These are phyloP conservation scores for Alloteropsis semialata DNA, from an alignment of 176 grass and related monocot species.

Conservation along the genomic window DNA sequence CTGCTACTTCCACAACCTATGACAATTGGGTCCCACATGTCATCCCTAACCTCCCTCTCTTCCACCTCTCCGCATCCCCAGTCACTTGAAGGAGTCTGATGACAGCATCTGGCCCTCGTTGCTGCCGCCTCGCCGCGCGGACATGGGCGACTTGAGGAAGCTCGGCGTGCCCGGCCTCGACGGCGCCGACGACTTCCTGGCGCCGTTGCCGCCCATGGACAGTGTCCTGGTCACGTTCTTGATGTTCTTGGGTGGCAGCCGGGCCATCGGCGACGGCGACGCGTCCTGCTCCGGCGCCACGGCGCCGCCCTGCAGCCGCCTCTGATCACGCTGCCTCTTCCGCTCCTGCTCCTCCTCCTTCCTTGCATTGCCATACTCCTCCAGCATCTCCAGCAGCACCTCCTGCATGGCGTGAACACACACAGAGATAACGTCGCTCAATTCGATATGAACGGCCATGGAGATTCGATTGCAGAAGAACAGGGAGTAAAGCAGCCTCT, in stretches of 20 bases:
- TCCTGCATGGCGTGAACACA: neutral
- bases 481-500: slow-evolving; percentile 49
- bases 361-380: slow-evolving; percentile 21
- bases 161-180: slow-evolving; percentile 40
- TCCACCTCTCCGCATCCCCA: no score
- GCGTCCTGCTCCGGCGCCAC: slow-evolving; percentile 9
- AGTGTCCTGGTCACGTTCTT: slow-evolving; percentile 49
- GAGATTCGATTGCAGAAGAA: no score
- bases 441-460: no score
- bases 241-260: slow-evolving; percentile 30
- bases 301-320: slow-evolving; percentile 15
- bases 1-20: no score
- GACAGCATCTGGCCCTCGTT: slow-evolving; percentile 23
- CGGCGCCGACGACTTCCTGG: neutral
- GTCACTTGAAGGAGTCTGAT: slow-evolving; percentile 5
- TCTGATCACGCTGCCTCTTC: slow-evolving; percentile 42
- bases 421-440: no score
- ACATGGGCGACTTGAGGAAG: slow-evolving; percentile 39
- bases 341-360: slow-evolving; percentile 50
- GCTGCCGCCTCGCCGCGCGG: neutral
- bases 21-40: no score
- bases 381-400: slow-evolving; percentile 9
- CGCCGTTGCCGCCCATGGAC: slow-evolving; percentile 24
- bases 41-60: no score
- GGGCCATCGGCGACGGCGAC: slow-evolving; percentile 29